phyloP scores from a whole-genome alignment of 2,329 filamentous ascomycete genomes.

The Fusarium illudens region DNA sequence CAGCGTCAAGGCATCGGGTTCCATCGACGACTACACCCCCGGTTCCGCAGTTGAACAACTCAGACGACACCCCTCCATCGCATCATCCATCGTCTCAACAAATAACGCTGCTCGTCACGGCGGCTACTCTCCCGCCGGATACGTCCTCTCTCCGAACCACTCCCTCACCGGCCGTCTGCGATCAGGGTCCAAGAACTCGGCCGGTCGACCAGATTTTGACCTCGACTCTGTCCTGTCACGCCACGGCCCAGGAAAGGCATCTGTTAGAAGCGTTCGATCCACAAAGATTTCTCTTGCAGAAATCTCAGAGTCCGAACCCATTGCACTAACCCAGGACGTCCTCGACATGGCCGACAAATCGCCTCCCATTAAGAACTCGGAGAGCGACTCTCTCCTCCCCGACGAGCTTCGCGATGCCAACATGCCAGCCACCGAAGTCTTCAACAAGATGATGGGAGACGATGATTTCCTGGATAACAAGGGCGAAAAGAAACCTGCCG shows the following conservation, averaged over 20 bases:
- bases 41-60: slow-evolving; percentile 41
- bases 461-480: slow-evolving; percentile 30
- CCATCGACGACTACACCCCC: slow-evolving; percentile 43
- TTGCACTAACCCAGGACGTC: slow-evolving; percentile 59
- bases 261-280: slow-evolving; percentile 60
- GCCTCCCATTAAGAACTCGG: slow-evolving; percentile 49
- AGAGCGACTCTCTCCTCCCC: slow-evolving; percentile 51
- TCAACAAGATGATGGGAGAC: slow-evolving; percentile 47
- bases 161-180: slow-evolving; percentile 66
- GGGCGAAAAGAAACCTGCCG: slow-evolving; percentile 6
- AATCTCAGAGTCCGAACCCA: slow-evolving; percentile 65
- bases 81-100: slow-evolving; percentile 73
- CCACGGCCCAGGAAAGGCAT: slow-evolving; percentile 64
- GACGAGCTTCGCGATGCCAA: slow-evolving; percentile 49
- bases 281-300: slow-evolving; percentile 62
- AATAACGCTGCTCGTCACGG: slow-evolving; percentile 73
- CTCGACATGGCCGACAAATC: slow-evolving; percentile 63
- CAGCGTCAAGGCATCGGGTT: slow-evolving; percentile 48
- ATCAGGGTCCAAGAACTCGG: slow-evolving; percentile 63
- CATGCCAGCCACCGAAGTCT: slow-evolving; percentile 44
- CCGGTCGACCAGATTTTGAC: slow-evolving; percentile 53
- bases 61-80: slow-evolving; percentile 57
- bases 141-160: slow-evolving; percentile 71
- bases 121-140: slow-evolving; percentile 74
- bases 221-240: slow-evolving; percentile 54